phyloP scores from a whole-genome alignment of 116 monocot species.

The Phalaenopsis hybrid region DNA sequence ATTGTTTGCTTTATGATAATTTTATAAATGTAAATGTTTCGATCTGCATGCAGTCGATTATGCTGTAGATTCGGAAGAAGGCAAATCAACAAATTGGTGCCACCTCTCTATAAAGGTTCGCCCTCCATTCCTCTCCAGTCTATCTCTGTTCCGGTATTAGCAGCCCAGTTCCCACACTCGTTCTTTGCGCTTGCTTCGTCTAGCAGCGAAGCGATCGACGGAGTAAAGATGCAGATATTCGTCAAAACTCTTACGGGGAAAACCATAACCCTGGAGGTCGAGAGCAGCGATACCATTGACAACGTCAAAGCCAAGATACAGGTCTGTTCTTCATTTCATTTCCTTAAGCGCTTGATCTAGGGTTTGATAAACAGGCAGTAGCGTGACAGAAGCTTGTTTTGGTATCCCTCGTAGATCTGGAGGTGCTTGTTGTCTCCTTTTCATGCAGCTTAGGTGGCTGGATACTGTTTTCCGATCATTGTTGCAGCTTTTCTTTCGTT shows the following conservation, averaged over 20 bases:
- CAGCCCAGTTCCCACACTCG: neutral
- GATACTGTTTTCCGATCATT: neutral
- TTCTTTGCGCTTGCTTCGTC: neutral
- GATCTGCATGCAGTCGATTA: too few species aligned
- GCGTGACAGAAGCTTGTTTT: neutral
- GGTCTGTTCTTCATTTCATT: neutral
- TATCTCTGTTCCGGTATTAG: neutral
- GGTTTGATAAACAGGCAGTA: neutral
- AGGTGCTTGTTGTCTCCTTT: neutral
- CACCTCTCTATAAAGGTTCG: too few species aligned
- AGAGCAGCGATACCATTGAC: constrained; percentile 15
- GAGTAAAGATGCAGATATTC: constrained; percentile 14
- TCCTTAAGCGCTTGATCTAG: neutral
- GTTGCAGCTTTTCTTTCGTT: neutral
- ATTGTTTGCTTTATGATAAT: too few species aligned
- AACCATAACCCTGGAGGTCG: constrained; percentile 16
- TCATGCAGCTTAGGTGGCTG: neutral
- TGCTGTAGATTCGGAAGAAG: too few species aligned
- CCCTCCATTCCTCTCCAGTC: neutral
- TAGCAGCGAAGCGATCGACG: neutral
- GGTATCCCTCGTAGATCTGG: neutral
- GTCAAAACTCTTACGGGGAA: constrained; percentile 15
- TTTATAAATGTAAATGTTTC: too few species aligned
- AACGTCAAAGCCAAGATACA: constrained; percentile 16
- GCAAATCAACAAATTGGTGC: too few species aligned